Conservation (phyloP, 2,329 filamentous ascomycete species). For the Penicillium sp. region DNA sequence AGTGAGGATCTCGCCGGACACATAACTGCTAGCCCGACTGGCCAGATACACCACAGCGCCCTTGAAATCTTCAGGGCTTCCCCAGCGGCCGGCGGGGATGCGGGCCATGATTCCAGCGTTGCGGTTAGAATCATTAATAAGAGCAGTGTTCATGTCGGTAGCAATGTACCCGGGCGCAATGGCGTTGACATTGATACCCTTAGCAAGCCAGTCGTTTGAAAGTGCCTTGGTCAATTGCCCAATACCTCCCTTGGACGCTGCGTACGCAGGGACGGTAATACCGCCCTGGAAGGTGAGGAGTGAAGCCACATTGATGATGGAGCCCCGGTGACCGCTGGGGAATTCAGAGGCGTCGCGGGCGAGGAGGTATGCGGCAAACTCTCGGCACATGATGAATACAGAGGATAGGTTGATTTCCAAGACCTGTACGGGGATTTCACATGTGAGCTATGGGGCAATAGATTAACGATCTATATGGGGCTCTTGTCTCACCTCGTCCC, state of each 20-base stretch:
- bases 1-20: slow-evolving; percentile 76
- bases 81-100: slow-evolving; percentile 84
- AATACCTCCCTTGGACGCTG: slow-evolving; percentile 37
- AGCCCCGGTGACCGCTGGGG: slow-evolving; percentile 30
- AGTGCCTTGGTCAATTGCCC: slow-evolving; percentile 50
- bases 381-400: slow-evolving; percentile 61
- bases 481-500: slow-evolving; percentile 59
- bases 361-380: slow-evolving; percentile 38
- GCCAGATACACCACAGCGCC: slow-evolving; percentile 76
- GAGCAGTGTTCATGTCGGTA: slow-evolving; percentile 78
- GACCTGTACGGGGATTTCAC: slow-evolving; percentile 49
- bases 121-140: slow-evolving; percentile 70
- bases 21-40: slow-evolving; percentile 73
- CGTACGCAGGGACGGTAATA: slow-evolving; percentile 64
- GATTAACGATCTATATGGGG: not conserved
- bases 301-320: slow-evolving; percentile 80
- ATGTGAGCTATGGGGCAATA: not conserved
- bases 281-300: slow-evolving; percentile 84
- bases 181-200: slow-evolving; percentile 59
- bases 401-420: slow-evolving; percentile 83
- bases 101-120: slow-evolving; percentile 71
- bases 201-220: slow-evolving; percentile 52
- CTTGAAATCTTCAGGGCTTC: slow-evolving; percentile 81
- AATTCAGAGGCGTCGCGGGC: slow-evolving; percentile 31
- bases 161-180: slow-evolving; percentile 55